Evolutionary conservation across 352 stramenopile species (phyloP), one percentile per base, ranked within the genome.

Genomic region (Phytophthora quininea): DNA sequence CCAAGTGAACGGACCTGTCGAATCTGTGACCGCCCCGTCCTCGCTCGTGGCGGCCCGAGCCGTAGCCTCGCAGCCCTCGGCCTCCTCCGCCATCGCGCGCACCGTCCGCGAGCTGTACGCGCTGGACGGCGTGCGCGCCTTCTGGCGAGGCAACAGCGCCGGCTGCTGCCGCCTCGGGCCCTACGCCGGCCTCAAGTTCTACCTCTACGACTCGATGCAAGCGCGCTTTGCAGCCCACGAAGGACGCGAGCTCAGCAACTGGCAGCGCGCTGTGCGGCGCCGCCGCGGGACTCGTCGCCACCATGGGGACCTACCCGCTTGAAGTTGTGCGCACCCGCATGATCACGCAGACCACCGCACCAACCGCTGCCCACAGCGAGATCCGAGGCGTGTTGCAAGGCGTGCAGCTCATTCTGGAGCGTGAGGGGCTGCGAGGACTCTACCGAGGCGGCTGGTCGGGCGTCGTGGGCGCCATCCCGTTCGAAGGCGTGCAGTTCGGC

Each of bases 171-270:
- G 85, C 12, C 77, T 95, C 14, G 85, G 84, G 0, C 84, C 86
- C 11, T 92, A 95, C 62, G 79, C 86, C 6, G 86, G 84, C 35
- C 80, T 87, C 70, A 95, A 95, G 74, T 95, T 95, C 61, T 92
- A 86, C 58, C 65, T 93, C 6, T 93, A 84, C 50, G 84, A 95
- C 67, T 75, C 81, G 52, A 71, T 95, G 7, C 84, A 92, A 57
- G 61, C 69, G 15, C 69, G 64, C 7, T 86, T 91, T 47, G 58
- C 54, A 2, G 54, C 51, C 0, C 66, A 50, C 9, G 69, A 71
- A 6, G 67, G 63, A 0, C 59, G 38, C 24, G 73, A 78, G 48
- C 69, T 86, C 29, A 85, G 55, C 38, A 87, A 89, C 50, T 47
- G 73, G 30, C 74, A 91, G 42, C 77, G 83, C 81, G 12, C 54